Base-by-base conservation (phyloP, 306 rosid species). In the Lathyrus aphaca region DNA sequence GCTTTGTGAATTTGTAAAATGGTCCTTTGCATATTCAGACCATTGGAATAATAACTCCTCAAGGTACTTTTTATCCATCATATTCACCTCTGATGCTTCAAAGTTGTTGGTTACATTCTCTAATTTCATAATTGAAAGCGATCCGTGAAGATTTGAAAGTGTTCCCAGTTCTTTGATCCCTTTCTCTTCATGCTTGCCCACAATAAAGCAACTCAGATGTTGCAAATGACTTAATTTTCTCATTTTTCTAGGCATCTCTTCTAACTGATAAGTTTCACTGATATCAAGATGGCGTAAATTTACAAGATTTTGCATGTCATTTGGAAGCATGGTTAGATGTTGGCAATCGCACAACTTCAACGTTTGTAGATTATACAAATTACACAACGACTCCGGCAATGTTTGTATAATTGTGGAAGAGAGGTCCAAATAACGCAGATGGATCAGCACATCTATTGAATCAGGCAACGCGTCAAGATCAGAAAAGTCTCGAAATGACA, bases 341-440 rank as follows among this genome's bases (percentile, higher is more conserved):
- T 0, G 0, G 4, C 65, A 59, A 8, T 0, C 0, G 0, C 0
- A 0, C 64, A 58, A 32, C 23, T 8, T 59, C 15, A 59, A 59
- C 0, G 44, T 59, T 32, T 59, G 65, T 4, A 59, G 44, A 15
- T 59, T 59, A 15, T 30, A 35, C 13, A 59, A 0, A 25, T 25
- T 25, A 25, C 62, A 55, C 39, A 25, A 55, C 6, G 62, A 55
- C 62, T 55, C 38, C 0, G 62, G 62, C 25, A 55, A 27, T 6
- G 17, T 55, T 1, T 1, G 2, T 2, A 55, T 13, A 5, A 0
- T 0, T 6, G 62, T 55, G 10, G 0, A 0, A 13, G 62, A 25
- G 39, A 25, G 37, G 25, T 55, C 18, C 62, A 55, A 55, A 25
- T 25, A 55, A 0, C 38, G 18, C 18, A 55, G 6, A 55, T 55